phyloP scores from a whole-genome alignment of 2,329 filamentous ascomycete genomes.

The Claviceps pazoutovae region DNA sequence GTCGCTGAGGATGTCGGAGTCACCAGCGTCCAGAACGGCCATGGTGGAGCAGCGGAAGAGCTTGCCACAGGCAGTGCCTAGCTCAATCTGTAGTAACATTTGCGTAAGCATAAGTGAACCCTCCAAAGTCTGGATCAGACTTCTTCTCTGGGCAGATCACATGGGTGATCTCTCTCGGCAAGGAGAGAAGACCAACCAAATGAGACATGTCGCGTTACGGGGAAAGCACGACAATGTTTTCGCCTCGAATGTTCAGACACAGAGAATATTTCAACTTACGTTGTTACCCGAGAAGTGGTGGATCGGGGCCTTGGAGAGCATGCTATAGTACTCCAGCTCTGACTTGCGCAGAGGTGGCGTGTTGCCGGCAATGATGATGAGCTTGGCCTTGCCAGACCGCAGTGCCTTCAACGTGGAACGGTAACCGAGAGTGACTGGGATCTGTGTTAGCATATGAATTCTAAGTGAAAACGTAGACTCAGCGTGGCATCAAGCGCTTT shows the following conservation, averaged over 20 bases:
- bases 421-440: constrained; percentile 27
- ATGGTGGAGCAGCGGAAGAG: constrained; percentile 97
- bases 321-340: constrained; percentile 91
- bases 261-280: constrained; percentile 49
- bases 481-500: background rate
- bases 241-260: background rate
- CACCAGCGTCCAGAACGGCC: constrained; percentile 91
- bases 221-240: background rate
- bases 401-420: constrained; percentile 60
- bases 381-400: constrained; percentile 94
- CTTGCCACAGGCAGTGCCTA: constrained; percentile 97
- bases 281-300: constrained; percentile 99
- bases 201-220: background rate
- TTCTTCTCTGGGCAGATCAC: constrained; percentile 76
- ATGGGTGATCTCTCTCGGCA: constrained; percentile 14
- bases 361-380: constrained; percentile 88
- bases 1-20: constrained; percentile 91
- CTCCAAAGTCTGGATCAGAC: constrained; percentile 78
- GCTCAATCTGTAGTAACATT: constrained; percentile 62
- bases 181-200: constrained; percentile 1
- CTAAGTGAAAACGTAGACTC: background rate
- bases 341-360: constrained; percentile 95
- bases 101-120: constrained; percentile 52
- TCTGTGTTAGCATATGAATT: background rate
- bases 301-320: constrained; percentile 85